Base-by-base conservation (phyloP, 768 basidiomycete genomes). In the Mycena sanguinolenta region DNA sequence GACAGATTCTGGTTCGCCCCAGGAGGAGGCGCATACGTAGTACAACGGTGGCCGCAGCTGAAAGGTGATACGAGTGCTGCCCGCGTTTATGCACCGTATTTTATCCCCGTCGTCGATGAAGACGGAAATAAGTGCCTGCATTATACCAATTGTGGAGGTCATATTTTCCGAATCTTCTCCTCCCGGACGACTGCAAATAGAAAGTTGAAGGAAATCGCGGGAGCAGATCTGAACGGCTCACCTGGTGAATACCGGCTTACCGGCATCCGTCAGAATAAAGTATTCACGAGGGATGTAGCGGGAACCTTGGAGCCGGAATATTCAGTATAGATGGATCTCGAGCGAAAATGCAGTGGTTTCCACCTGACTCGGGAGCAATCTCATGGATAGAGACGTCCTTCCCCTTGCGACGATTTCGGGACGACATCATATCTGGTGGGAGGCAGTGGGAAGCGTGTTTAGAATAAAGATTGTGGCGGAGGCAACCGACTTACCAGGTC, bases 201-300 rank as follows among this genome's bases (percentile, higher is more conserved):
- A 53, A 6, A 67, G 70, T 58, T 38, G 17, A 70, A 25, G 14
- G 36, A 75, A 59, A 46, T 46, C 52, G 53, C 54, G 63, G 73
- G 54, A 70, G 65, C 42, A 60, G 59, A 59, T 14, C 36, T n/a
- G 32, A 27, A n/a, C 52, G 27, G 74, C 84, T 68, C 79, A 94
- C 96, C 94, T 95, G 50, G 90, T 86, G 77, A 94, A 99, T 14
- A 99, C 96, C n/a, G 97, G 97, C 80, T 99, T 99, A 32, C 98
- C 98, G 34, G 98, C 98, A 71, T 97, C 91, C 0, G 97, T 98
- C 23, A 99, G 86, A 19, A 98, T 89, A 77, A 94, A 98, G 79
- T 98, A 99, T 77, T 95, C 90, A 61, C 96, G 86, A 27, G 88
- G 89, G 60, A 85, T 82, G 75, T 84, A 87, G 58, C 78, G 77